Conservation (phyloP, 345 rosid species). For the Gossypium sturtianum region DNA sequence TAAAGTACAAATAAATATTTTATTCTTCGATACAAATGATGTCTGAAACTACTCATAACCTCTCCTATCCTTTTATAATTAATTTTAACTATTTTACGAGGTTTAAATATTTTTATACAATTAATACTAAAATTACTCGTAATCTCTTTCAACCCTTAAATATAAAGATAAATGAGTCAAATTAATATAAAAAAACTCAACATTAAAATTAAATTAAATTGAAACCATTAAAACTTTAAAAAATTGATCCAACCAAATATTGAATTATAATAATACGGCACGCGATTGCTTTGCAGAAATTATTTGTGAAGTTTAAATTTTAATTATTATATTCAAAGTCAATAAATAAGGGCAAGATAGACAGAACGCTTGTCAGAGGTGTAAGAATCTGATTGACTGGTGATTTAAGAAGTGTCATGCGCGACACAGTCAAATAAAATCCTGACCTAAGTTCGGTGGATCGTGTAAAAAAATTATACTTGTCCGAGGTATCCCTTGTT, state of each 20-base stretch:
- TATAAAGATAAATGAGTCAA: fast-evolving
- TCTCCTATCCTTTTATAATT: fast-evolving
- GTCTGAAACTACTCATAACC: fast-evolving
- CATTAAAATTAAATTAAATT: too few relatives aligned
- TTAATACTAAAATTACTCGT: too few relatives aligned
- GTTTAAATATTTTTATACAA: too few relatives aligned
- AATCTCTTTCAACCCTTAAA: too few relatives aligned
- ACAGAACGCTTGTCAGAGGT: background rate
- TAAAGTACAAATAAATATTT: too few relatives aligned
- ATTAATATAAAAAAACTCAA: too few relatives aligned
- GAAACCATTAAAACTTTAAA: too few relatives aligned
- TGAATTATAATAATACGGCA: background rate
- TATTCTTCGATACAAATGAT: too few relatives aligned
- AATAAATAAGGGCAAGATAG: too few relatives aligned
- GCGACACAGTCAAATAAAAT: background rate
- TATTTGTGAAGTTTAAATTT: background rate
- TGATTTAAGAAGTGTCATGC: background rate
- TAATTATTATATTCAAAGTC: background rate
- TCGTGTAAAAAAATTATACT: background rate
- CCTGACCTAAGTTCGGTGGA: slow-evolving; percentile 2
- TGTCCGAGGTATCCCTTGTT: slow-evolving; percentile 15
- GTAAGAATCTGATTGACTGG: background rate
- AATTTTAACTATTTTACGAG: too few relatives aligned
- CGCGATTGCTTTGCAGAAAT: background rate
- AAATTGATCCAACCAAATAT: too few relatives aligned